Evolutionary conservation across 2,329 filamentous ascomycete genomes (phyloP).

Genomic region (Diaporthe amygdali): DNA sequence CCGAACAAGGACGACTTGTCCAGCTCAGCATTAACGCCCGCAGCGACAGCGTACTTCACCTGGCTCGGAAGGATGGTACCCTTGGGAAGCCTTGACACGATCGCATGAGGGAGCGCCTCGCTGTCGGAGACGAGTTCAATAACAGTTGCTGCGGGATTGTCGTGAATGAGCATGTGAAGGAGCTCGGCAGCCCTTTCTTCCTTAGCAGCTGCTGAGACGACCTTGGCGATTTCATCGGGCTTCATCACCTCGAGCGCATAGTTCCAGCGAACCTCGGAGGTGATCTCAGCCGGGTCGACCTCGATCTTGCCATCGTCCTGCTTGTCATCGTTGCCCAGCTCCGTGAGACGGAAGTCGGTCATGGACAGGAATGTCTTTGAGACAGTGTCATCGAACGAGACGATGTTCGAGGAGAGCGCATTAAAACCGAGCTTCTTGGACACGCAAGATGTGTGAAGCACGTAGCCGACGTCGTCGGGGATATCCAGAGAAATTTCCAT

Average conservation of each 20-base stretch:
- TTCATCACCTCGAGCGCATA: conserved; percentile 21
- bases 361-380: conserved; percentile 19
- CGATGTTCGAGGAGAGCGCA: conserved; percentile 17
- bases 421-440: conserved; percentile 21
- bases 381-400: conserved; percentile 14
- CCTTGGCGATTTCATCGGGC: conserved; percentile 18
- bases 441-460: conserved; percentile 19
- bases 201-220: not conserved
- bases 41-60: conserved; percentile 17
- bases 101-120: not conserved
- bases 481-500: conserved; percentile 22
- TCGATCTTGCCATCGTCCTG: conserved; percentile 19
- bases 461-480: conserved; percentile 18
- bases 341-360: conserved; percentile 21
- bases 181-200: conserved; percentile 1
- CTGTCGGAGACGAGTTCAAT: conserved; percentile 10
- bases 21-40: not conserved
- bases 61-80: conserved; percentile 17
- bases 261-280: conserved; percentile 22
- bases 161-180: conserved; percentile 19
- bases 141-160: conserved; percentile 15
- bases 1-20: not conserved
- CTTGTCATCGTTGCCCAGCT: conserved; percentile 15
- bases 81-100: not conserved
- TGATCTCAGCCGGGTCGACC: conserved; percentile 20